Evolutionary conservation across 2,329 filamentous ascomycete species (phyloP), one percentile per base, ranked within the genome.

Genomic region (Aspergillus melleus): DNA sequence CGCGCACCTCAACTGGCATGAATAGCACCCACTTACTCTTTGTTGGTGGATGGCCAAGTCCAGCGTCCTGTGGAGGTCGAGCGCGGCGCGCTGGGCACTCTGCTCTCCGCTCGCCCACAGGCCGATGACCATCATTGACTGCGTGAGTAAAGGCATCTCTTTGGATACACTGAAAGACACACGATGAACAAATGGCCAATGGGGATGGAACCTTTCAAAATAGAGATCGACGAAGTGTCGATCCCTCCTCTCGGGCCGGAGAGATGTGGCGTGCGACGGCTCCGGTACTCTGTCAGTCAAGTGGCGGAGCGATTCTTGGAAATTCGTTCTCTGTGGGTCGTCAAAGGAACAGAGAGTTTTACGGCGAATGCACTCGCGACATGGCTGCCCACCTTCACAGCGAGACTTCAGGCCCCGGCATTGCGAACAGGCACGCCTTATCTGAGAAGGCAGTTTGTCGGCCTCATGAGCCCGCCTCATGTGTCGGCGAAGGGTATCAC

Each of bases 401-500:
- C 69, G 64, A 46, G 59, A 39, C 24, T 66, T 67, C 0, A 32
- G 46, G 20, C 49, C 19, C 10, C 64, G 69, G 5, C 69, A 71
- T 30, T 47, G 50, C 6, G 53, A 44, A 47, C 69, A 72, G 2
- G 69, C 68, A 42, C 46, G 57, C 8, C 26, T 36, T 5, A 62
- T 57, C 10, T 61, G 66, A 6, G 49, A 49, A 1, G 36, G 50
- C 4, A 58, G 59, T 8, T 67, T 58, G 10, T 36, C 57, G 42
- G 55, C 54, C 8, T 58, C 49, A 24, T 71, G 69, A n/a, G 56
- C 52, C 30, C 58, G 53, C 14, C 51, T 58, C 3, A 68, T 24
- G 58, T 72, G 70, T 16, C 68, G 68, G n/a, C 68, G 68, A 19
- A 72, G 64, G 10, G 68, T 70, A 49, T 72, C 70, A 59, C 70